These are phyloP conservation scores for Cylindrotheca fusiformis DNA, from an alignment of 108 stramenopile species.

Conservation along the genomic window DNA sequence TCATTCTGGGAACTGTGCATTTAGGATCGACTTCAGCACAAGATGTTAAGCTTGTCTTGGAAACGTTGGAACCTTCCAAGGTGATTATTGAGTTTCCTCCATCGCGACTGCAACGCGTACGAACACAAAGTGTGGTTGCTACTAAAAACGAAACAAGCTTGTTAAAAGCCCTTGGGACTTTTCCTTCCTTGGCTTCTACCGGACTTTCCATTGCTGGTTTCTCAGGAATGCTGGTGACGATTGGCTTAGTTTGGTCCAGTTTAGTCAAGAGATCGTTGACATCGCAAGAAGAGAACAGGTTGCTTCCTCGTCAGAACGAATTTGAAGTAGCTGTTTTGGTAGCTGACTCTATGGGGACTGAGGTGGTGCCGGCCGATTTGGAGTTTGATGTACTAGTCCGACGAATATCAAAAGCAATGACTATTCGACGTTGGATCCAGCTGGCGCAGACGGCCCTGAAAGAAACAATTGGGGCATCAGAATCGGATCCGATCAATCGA, in stretches of 20 bases:
- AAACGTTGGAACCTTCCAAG: neutral
- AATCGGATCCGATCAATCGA: neutral
- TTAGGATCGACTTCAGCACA: neutral
- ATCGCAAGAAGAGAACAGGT: neutral
- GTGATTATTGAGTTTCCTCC: neutral
- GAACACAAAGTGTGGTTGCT: neutral
- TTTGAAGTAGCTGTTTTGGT: neutral
- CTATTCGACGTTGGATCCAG: neutral
- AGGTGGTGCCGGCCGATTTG: neutral
- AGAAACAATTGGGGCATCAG: neutral
- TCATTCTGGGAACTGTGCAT: neutral
- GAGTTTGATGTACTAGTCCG: neutral
- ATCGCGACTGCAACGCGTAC: neutral
- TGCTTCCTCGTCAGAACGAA: neutral
- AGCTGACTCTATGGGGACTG: neutral
- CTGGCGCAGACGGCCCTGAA: neutral
- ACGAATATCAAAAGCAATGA: neutral
- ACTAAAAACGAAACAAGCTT: neutral
- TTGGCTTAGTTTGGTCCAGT: neutral
- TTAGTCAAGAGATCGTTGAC: neutral
- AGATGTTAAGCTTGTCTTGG: neutral
- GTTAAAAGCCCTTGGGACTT: neutral
- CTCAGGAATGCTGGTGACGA: neutral
- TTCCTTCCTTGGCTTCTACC: neutral
- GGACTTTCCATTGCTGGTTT: neutral